Evolutionary conservation across 495 filamentous ascomycete species (phyloP).

Genomic region (Wilcoxina mikolae): DNA sequence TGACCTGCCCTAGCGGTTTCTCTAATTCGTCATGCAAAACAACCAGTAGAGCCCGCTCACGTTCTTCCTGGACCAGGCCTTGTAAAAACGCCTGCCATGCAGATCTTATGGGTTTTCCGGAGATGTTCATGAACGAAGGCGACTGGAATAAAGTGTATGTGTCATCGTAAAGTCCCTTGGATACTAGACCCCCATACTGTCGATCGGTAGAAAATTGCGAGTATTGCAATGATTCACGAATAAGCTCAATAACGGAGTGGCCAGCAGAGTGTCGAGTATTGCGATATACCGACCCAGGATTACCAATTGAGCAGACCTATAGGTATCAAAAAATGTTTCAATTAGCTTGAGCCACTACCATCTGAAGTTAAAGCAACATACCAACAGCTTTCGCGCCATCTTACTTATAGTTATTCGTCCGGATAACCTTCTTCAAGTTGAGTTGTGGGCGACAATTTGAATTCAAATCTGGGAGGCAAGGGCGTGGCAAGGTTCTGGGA

Average conservation of each 20-base stretch:
- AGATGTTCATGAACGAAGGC: conserved; percentile 62
- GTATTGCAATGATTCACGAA: conserved; percentile 35
- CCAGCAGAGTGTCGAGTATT: conserved; percentile 70
- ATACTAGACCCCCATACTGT: conserved; percentile 31
- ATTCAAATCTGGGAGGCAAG: too few species aligned
- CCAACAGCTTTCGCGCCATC: background rate
- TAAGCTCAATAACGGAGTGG: conserved; percentile 48
- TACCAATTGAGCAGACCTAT: conserved; percentile 61
- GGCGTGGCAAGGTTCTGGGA: too few species aligned
- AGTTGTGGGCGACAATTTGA: too few species aligned
- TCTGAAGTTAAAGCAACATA: background rate
- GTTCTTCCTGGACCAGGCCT: conserved; percentile 31
- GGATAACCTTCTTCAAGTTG: too few species aligned
- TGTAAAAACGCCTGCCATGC: conserved; percentile 32
- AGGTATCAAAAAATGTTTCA: too few species aligned
- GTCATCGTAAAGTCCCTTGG: conserved; percentile 32
- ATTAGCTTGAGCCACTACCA: too few species aligned
- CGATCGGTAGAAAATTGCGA: conserved; percentile 35
- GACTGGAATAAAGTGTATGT: conserved; percentile 52
- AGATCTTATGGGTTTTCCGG: conserved; percentile 41
- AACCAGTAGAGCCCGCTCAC: conserved; percentile 39
- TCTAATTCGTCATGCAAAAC: conserved; percentile 80
- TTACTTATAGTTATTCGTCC: too few species aligned
- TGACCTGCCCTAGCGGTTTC: conserved; percentile 48
- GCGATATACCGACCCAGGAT: conserved; percentile 45